Evolutionary conservation across 208 protist species (phyloP), one percentile per base, ranked within the genome.

Genomic region (Borovskyia barvae): DNA sequence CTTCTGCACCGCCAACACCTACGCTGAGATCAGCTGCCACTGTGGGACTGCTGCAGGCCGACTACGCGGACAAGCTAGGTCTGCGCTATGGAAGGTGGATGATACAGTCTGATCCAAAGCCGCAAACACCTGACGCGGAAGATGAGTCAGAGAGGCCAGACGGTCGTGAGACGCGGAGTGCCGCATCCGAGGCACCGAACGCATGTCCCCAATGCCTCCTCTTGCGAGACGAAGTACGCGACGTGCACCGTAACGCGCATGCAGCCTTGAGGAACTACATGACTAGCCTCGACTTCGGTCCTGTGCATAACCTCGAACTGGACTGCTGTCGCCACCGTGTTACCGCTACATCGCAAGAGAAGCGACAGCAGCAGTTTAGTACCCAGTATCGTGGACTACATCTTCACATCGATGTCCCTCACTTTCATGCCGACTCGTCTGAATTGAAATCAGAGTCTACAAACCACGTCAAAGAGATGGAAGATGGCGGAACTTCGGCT

Each of bases 201-300:
- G 9, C 11, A 22, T 39, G 56, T 14, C 9, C 33, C 15, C 63
- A 55, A 9, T 5, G 22, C 19, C 5, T 56, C 2, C 42, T 69
- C 37, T 37, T 69, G 43, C 63, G 63, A 5, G 63, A 69, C 28
- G 63, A 69, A 37, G 17, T 69, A 39, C 45, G 63, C 7, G 63
- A 69, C 22, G 63, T 69, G 53, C 53, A 69, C 29, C 39, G 52
- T 47, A 55, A 36, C n/a, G 52, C 63, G 5, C 53, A 69, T 54
- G 53, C 63, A 0, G 63, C 63, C 0, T 43, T 69, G 9, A 56
- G 22, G 24, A 20, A 51, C 1, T 75, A 75, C 50, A 55, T 75
- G 55, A 51, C 54, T n/a, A 62, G 63, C 20, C 61, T 75, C 3
- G 68, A 75, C 50, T 75, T 56, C 36, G 61, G 68, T 20, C 17